phyloP scores from a whole-genome alignment of 208 protist species.

The Trypanosoma scelopori region DNA sequence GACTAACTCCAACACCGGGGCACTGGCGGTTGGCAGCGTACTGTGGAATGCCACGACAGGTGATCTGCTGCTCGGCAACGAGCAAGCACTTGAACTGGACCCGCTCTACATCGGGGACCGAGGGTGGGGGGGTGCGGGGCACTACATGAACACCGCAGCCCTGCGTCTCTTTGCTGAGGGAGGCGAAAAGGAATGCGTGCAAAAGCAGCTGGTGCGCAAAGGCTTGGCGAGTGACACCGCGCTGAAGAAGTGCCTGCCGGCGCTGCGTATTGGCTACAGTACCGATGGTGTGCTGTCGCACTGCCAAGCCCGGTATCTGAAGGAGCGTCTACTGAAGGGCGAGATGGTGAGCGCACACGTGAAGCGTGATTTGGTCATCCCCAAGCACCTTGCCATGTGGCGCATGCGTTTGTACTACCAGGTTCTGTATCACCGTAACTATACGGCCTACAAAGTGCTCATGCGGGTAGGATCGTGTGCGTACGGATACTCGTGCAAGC shows the following conservation, averaged over 20 bases:
- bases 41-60: conserved; percentile 6
- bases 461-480: conserved; percentile 21
- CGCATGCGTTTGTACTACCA: conserved; percentile 31
- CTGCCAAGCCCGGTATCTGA: conserved; percentile 25
- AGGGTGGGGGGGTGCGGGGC: conserved; percentile 32
- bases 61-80: background rate
- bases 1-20: background rate
- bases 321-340: conserved; percentile 14
- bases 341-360: conserved; percentile 23
- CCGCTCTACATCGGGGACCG: conserved; percentile 23
- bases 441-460: conserved; percentile 14
- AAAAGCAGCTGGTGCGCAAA: conserved; percentile 4
- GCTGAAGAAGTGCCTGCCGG: conserved; percentile 16
- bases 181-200: conserved; percentile 15
- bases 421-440: conserved; percentile 20
- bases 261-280: conserved; percentile 8
- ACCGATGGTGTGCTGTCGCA: conserved; percentile 17
- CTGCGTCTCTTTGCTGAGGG: background rate
- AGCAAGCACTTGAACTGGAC: background rate
- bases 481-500: conserved; percentile 19
- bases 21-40: background rate
- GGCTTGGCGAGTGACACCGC: conserved; percentile 24
- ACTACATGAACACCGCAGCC: conserved; percentile 25
- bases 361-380: conserved; percentile 26
- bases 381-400: conserved; percentile 25